A percentile compares a stretch with the other conserved stretches of the same genome.
Evolutionary conservation across 768 basidiomycete species (phyloP).

Genomic region (Termitomyces sp.): DNA sequence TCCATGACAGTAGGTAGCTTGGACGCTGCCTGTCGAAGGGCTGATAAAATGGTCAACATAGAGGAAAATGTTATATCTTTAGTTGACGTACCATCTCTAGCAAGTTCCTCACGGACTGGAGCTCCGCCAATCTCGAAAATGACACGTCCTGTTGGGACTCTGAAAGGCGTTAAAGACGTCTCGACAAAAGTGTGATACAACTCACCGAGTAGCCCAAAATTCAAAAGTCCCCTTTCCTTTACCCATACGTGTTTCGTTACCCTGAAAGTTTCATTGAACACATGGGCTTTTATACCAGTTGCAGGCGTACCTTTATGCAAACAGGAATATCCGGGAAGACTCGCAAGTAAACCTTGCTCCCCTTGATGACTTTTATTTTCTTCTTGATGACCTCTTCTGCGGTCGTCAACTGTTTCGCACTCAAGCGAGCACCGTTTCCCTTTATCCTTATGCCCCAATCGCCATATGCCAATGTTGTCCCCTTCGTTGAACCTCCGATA

Average conservation of each 20-base stretch:
- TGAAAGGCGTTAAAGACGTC: slow-evolving; percentile 23
- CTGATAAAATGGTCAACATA: slow-evolving; percentile 34
- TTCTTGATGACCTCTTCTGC: slow-evolving; percentile 87
- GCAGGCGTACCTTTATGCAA: slow-evolving; percentile 78
- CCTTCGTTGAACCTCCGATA: slow-evolving; percentile 87
- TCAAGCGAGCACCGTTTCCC: slow-evolving; percentile 74
- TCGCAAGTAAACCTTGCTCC: slow-evolving; percentile 79
- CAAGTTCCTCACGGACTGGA: slow-evolving; percentile 88
- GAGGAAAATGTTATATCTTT: background rate
- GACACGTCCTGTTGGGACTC: slow-evolving; percentile 85
- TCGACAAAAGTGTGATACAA: slow-evolving; percentile 1
- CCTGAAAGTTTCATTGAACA: slow-evolving; percentile 32
- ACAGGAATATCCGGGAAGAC: slow-evolving; percentile 98
- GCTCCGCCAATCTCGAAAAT: slow-evolving; percentile 92
- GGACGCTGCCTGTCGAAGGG: slow-evolving; percentile 80
- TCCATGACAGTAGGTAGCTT: slow-evolving; percentile 89
- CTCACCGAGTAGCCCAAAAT: slow-evolving; percentile 91
- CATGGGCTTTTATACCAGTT: background rate
- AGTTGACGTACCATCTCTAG: slow-evolving; percentile 70
- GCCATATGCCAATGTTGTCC: slow-evolving; percentile 88
- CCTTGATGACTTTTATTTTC: slow-evolving; percentile 88
- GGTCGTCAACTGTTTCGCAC: slow-evolving; percentile 85
- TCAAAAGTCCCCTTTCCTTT: slow-evolving; percentile 99
- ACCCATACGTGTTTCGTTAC: slow-evolving; percentile 99
- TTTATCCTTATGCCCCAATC: slow-evolving; percentile 91